A percentile compares a stretch with the other conserved stretches of the same genome.
Evolutionary conservation across 352 stramenopile genomes (phyloP).

Genomic region (Globisporangium middletonii): DNA sequence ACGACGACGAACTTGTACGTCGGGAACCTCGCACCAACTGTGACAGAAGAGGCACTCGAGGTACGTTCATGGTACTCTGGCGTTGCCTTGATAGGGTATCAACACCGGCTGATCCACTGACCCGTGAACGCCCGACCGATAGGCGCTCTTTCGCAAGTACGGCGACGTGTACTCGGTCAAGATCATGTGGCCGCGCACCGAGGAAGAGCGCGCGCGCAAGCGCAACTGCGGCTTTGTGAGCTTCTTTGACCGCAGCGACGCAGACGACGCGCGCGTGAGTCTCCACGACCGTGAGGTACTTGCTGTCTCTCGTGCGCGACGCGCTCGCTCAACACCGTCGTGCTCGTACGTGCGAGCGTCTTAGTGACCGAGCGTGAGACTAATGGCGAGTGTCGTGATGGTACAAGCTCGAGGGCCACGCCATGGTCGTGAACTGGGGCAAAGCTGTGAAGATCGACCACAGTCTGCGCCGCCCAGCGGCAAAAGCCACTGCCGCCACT

Average conservation of each 20-base stretch:
- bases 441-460: slow-evolving; percentile 76
- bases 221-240: slow-evolving; percentile 95
- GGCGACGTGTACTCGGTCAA: slow-evolving; percentile 94
- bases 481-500: slow-evolving; percentile 9
- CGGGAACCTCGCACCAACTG: slow-evolving; percentile 88
- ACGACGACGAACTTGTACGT: slow-evolving; percentile 94
- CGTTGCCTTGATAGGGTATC: background rate
- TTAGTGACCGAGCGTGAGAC: background rate
- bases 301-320: background rate
- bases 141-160: slow-evolving; percentile 84
- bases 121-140: background rate
- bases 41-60: slow-evolving; percentile 90
- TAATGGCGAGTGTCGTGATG: slow-evolving; percentile 13
- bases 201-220: slow-evolving; percentile 87
- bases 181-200: slow-evolving; percentile 97
- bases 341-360: background rate
- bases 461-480: background rate
- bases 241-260: slow-evolving; percentile 84
- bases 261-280: slow-evolving; percentile 70
- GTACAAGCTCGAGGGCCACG: slow-evolving; percentile 57
- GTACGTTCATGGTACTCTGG: slow-evolving; percentile 12
- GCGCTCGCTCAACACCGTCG: too few relatives aligned
- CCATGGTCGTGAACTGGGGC: slow-evolving; percentile 75
- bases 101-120: background rate
- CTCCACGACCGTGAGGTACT: slow-evolving; percentile 69